phyloP scores from a whole-genome alignment of 2,329 filamentous ascomycete species.

The Rhynchosporium graminicola region DNA sequence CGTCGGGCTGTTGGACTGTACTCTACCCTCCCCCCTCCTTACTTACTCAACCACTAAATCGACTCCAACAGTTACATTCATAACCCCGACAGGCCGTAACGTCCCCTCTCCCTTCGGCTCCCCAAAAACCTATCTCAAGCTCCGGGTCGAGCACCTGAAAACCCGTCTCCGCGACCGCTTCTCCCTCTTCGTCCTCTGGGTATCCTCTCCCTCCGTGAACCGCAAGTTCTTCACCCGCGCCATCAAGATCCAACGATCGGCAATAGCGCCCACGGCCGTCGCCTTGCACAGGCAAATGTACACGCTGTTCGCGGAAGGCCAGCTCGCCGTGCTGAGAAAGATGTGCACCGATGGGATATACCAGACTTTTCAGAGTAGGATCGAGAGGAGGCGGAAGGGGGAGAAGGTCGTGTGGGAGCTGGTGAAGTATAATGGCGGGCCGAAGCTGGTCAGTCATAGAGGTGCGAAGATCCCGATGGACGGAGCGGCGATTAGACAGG shows the following conservation, averaged over 20 bases:
- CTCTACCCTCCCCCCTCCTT: background rate
- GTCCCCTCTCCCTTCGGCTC: slow-evolving; percentile 37
- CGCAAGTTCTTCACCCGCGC: slow-evolving; percentile 28
- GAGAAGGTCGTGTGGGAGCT: slow-evolving; percentile 56
- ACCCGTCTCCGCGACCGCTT: slow-evolving; percentile 31
- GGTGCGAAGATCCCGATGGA: slow-evolving; percentile 49
- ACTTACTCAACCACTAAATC: slow-evolving; percentile 17
- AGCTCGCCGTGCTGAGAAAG: slow-evolving; percentile 51
- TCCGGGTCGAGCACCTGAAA: slow-evolving; percentile 37
- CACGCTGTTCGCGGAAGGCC: slow-evolving; percentile 59
- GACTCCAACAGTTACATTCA: slow-evolving; percentile 41
- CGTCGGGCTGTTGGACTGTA: slow-evolving; percentile 36
- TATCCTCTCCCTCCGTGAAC: slow-evolving; percentile 23
- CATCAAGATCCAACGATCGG: slow-evolving; percentile 47
- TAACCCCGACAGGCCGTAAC: slow-evolving; percentile 40
- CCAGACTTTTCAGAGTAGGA: slow-evolving; percentile 52
- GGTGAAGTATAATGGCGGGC: slow-evolving; percentile 48
- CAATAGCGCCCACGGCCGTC: slow-evolving; percentile 55
- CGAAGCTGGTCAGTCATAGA: slow-evolving; percentile 51
- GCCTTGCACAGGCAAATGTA: slow-evolving; percentile 63
- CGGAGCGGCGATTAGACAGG: slow-evolving; percentile 53
- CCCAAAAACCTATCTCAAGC: slow-evolving; percentile 30
- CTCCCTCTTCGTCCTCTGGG: slow-evolving; percentile 28
- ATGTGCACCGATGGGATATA: slow-evolving; percentile 57
- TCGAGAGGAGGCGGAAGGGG: slow-evolving; percentile 52